These are phyloP conservation scores for Russula sp. DNA, from an alignment of 768 basidiomycete species.

Conservation along the genomic window DNA sequence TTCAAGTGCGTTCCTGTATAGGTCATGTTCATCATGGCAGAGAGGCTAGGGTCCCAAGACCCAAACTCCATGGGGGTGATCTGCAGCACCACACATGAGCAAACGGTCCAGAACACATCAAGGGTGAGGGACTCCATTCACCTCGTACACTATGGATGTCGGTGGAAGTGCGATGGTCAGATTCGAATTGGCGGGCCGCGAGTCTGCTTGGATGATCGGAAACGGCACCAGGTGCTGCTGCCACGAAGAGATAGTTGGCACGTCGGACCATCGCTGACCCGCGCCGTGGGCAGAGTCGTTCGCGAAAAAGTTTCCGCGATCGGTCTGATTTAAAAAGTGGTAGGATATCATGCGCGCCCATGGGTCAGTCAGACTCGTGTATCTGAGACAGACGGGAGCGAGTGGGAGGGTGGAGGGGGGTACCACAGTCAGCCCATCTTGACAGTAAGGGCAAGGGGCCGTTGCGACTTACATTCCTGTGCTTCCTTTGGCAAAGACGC, in stretches of 20 bases:
- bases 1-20: constrained; percentile 58
- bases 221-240: constrained; percentile 47
- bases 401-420: no score
- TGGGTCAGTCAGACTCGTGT: constrained; percentile 58
- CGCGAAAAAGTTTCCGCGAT: constrained; percentile 50
- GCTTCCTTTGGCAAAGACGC: constrained; percentile 48
- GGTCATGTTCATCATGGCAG: constrained; percentile 58
- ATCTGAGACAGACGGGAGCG: constrained; percentile 30
- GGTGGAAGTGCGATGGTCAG: constrained; percentile 34
- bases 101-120: background rate
- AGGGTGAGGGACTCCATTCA: constrained; percentile 26
- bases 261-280: constrained; percentile 61
- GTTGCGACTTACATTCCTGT: constrained; percentile 42
- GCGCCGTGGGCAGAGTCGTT: constrained; percentile 57
- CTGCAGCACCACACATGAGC: constrained; percentile 26
- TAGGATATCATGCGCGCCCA: constrained; percentile 62
- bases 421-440: background rate
- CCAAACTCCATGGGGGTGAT: constrained; percentile 62
- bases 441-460: background rate
- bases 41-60: constrained; percentile 64
- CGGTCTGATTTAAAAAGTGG: constrained; percentile 67
- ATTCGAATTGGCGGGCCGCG: constrained; percentile 41
- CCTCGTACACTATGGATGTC: constrained; percentile 51
- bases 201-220: constrained; percentile 57
- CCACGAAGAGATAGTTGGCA: constrained; percentile 46